Percentiles rank a stretch among this genome's conserved stretches.
Conservation (phyloP, 352 stramenopile species). For the Globisporangium perplexum region DNA sequence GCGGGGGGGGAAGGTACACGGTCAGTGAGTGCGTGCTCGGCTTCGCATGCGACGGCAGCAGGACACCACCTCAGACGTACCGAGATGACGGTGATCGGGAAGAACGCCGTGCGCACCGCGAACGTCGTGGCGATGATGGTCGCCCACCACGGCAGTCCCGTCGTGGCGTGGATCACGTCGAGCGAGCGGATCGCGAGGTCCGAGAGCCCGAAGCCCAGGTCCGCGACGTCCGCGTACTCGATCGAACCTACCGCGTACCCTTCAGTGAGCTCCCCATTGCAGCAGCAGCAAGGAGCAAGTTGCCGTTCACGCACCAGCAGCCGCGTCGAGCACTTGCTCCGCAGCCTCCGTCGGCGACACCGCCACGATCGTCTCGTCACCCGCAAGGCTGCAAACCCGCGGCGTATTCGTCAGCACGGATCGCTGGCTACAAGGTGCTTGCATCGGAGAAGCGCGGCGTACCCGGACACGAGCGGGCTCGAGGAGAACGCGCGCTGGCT, state of each 20-base stretch:
- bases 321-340: slow-evolving; percentile 40
- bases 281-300: background rate
- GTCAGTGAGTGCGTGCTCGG: background rate
- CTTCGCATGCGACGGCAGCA: background rate
- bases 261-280: background rate
- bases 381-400: slow-evolving; percentile 18
- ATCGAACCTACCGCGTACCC: slow-evolving; percentile 22
- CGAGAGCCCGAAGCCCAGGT: slow-evolving; percentile 67
- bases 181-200: slow-evolving; percentile 72
- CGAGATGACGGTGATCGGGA: slow-evolving; percentile 77
- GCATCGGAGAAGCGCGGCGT: slow-evolving; percentile 1
- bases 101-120: slow-evolving; percentile 57
- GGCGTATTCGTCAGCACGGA: background rate
- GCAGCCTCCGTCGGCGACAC: slow-evolving; percentile 34
- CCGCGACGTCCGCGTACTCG: slow-evolving; percentile 46
- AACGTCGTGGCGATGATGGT: slow-evolving; percentile 84
- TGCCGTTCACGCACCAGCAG: slow-evolving; percentile 17
- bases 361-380: slow-evolving; percentile 43
- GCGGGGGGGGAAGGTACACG: background rate
- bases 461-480: slow-evolving; percentile 33
- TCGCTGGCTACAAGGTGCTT: background rate
- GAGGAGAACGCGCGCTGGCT: slow-evolving; percentile 56
- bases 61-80: slow-evolving; percentile 20
- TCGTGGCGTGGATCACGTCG: slow-evolving; percentile 69
- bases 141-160: slow-evolving; percentile 84